A percentile compares a stretch with the other conserved stretches of the same genome.
Conservation (phyloP, 305 asterid genomes). For the Striga hermonthica region DNA sequence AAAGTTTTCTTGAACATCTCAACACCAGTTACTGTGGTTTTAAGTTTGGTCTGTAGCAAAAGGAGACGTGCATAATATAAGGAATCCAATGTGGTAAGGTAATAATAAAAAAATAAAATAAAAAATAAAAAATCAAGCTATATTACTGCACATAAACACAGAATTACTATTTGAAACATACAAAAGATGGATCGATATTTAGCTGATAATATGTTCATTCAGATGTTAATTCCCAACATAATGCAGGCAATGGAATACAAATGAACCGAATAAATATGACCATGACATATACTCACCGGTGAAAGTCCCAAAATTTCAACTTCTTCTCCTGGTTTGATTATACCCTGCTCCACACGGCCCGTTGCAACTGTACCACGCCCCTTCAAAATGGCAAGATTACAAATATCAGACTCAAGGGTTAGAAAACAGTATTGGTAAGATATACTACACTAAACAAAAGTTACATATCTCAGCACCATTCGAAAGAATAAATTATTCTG, state of each 20-base stretch:
- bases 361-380: constrained; percentile 99
- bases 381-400: constrained; percentile 39
- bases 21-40: constrained; percentile 92
- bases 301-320: constrained; percentile 88
- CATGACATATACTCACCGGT: constrained; percentile 42
- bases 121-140: too few relatives aligned
- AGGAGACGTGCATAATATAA: constrained; percentile 12
- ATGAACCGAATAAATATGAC: too few relatives aligned
- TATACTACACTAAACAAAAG: background rate
- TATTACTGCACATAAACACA: background rate
- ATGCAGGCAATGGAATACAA: too few relatives aligned
- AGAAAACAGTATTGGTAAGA: background rate
- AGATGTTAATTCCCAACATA: constrained; percentile 11
- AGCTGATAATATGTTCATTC: background rate
- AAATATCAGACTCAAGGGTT: constrained; percentile 4
- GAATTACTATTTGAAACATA: too few relatives aligned
- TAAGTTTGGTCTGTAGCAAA: constrained; percentile 59
- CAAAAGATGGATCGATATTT: too few relatives aligned
- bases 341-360: constrained; percentile 96
- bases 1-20: constrained; percentile 98
- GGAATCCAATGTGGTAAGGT: constrained; percentile 20
- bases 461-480: constrained; percentile 16
- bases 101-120: too few relatives aligned
- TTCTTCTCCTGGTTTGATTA: constrained; percentile 88
- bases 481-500: constrained; percentile 10